A percentile compares a stretch with the other conserved stretches of the same genome.
Conservation (phyloP, 495 filamentous ascomycete genomes). For the Hypomontagnella monticulosa region DNA sequence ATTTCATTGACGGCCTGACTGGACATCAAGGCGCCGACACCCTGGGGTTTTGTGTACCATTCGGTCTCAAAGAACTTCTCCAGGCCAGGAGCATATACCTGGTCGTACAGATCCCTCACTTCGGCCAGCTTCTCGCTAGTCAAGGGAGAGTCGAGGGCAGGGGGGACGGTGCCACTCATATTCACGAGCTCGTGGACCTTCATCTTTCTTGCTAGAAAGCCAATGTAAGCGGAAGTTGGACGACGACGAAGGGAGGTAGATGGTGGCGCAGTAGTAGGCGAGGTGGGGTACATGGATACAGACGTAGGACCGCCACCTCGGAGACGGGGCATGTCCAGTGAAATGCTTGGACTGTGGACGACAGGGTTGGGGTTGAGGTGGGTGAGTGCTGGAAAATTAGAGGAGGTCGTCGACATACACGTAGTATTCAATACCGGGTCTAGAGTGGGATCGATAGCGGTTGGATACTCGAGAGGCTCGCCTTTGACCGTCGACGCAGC, state of each 20-base stretch:
- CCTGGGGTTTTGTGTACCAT: slow-evolving; percentile 71
- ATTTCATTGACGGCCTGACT: slow-evolving; percentile 69
- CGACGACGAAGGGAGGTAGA: slow-evolving; percentile 45
- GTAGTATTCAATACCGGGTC: slow-evolving; percentile 55
- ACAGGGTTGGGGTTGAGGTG: slow-evolving; percentile 40
- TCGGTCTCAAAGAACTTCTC: slow-evolving; percentile 84
- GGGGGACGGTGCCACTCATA: slow-evolving; percentile 69
- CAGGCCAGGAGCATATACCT: slow-evolving; percentile 80
- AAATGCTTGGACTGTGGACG: slow-evolving; percentile 22
- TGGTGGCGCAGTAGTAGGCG: slow-evolving; percentile 25
- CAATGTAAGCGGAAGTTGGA: slow-evolving; percentile 59
- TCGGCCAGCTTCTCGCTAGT: slow-evolving; percentile 69
- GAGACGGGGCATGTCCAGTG: slow-evolving; percentile 48
- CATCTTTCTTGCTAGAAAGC: slow-evolving; percentile 71
- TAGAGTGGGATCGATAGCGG: slow-evolving; percentile 80
- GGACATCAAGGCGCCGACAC: slow-evolving; percentile 55
- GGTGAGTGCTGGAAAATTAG: slow-evolving; percentile 51
- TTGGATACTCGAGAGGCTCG: slow-evolving; percentile 72
- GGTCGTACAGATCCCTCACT: slow-evolving; percentile 76
- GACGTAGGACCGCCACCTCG: slow-evolving; percentile 55
- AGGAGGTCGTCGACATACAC: slow-evolving; percentile 50
- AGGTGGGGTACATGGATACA: slow-evolving; percentile 37
- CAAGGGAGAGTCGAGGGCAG: slow-evolving; percentile 65
- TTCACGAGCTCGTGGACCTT: slow-evolving; percentile 80
- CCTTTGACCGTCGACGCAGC: slow-evolving; percentile 66